A percentile compares a stretch with the other conserved stretches of the same genome.
Evolutionary conservation across 2,329 filamentous ascomycete species (phyloP).

Genomic region (Hymenoscyphus infarciens): DNA sequence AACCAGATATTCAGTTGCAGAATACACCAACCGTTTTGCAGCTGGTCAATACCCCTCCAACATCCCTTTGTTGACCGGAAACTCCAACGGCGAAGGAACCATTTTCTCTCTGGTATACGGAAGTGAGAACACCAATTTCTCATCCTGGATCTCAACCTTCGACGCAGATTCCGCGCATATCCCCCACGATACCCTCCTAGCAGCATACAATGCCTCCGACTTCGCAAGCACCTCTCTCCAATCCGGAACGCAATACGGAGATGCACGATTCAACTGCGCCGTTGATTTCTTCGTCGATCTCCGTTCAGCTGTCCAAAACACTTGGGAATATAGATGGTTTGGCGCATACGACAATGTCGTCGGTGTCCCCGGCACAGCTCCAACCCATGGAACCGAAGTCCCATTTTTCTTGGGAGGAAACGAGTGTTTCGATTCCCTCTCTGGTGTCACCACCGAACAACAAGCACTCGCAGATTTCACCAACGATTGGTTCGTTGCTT

Average conservation of each 20-base stretch:
- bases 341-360: conserved; percentile 41
- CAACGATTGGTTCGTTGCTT: conserved; percentile 42
- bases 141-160: conserved; percentile 36
- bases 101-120: conserved; percentile 38
- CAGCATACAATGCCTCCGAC: conserved; percentile 37
- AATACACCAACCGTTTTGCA: conserved; percentile 33
- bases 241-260: conserved; percentile 43
- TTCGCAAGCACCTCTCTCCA: conserved; percentile 39
- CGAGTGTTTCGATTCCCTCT: conserved; percentile 38
- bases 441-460: conserved; percentile 37
- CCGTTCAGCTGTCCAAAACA: conserved; percentile 38
- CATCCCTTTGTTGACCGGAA: conserved; percentile 38
- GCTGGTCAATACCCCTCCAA: conserved; percentile 35
- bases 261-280: conserved; percentile 45
- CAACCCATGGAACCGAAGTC: conserved; percentile 41
- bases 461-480: conserved; percentile 42
- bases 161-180: conserved; percentile 41
- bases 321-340: conserved; percentile 45
- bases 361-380: conserved; percentile 35
- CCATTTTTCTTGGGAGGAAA: conserved; percentile 46
- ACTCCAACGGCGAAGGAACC: conserved; percentile 37
- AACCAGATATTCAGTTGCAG: conserved; percentile 32
- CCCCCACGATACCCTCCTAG: conserved; percentile 35
- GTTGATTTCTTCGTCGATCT: conserved; percentile 41
- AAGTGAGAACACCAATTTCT: conserved; percentile 34